These are phyloP conservation scores for Lipomyces kockii DNA, from an alignment of 805 yeast species.

Conservation along the genomic window DNA sequence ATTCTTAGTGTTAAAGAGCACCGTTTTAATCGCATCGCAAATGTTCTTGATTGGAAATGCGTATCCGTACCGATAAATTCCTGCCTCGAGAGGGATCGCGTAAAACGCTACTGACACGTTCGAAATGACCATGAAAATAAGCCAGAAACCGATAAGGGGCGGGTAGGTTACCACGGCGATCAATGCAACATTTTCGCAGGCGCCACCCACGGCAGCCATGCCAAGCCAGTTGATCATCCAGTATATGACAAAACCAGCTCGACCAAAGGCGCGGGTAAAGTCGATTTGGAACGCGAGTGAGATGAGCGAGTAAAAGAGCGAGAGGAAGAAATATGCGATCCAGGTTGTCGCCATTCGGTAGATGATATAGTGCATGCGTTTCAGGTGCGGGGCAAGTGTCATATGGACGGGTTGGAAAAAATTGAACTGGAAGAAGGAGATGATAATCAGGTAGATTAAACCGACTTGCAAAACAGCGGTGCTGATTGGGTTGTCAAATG, in stretches of 20 bases:
- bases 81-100: conserved; percentile 61
- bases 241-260: conserved; percentile 69
- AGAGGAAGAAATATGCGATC: conserved; percentile 58
- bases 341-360: conserved; percentile 59
- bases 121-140: conserved; percentile 68
- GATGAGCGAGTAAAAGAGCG: conserved; percentile 62
- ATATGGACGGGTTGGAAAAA: conserved; percentile 61
- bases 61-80: conserved; percentile 66
- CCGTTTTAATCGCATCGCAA: conserved; percentile 61
- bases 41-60: conserved; percentile 72
- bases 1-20: conserved; percentile 62
- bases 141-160: conserved; percentile 71
- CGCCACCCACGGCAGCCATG: conserved; percentile 77
- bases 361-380: conserved; percentile 52
- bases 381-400: conserved; percentile 53
- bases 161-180: conserved; percentile 58
- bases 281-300: conserved; percentile 72
- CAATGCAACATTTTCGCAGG: conserved; percentile 67
- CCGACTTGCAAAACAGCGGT: conserved; percentile 77
- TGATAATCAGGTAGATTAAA: conserved; percentile 68
- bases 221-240: conserved; percentile 72
- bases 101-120: conserved; percentile 72
- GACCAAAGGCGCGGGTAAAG: conserved; percentile 61
- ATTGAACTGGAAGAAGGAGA: conserved; percentile 71
- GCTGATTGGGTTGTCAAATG: conserved; percentile 55